Percentiles rank a stretch among this genome's conserved stretches.
Conservation (phyloP, 1,284 basidiomycete species). For the Chalciporus sp. region DNA sequence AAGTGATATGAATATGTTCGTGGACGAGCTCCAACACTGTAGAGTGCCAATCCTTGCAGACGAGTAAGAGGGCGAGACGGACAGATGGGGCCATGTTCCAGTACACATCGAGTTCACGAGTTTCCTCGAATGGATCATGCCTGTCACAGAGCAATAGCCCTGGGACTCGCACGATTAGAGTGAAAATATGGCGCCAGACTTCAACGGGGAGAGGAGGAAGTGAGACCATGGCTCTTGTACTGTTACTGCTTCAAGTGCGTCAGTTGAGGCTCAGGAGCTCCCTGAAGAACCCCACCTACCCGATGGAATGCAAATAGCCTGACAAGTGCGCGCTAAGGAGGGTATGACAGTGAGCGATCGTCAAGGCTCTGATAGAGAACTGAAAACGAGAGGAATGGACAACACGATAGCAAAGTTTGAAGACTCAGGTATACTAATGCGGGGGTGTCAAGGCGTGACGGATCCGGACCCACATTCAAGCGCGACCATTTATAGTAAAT, state of each 20-base stretch:
- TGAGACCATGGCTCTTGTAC: constrained; percentile 20
- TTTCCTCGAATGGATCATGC: constrained; percentile 34
- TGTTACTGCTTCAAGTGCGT: background rate
- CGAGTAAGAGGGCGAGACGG: constrained; percentile 22
- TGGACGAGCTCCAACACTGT: constrained; percentile 38
- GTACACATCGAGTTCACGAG: constrained; percentile 18
- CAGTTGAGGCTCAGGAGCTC: constrained; percentile 5
- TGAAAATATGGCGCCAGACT: constrained; percentile 35
- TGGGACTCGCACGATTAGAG: constrained; percentile 26
- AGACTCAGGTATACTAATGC: too few species aligned
- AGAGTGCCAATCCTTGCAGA: constrained; percentile 39
- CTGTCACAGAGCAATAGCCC: constrained; percentile 25
- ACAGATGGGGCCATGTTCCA: constrained; percentile 16
- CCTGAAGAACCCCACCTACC: constrained; percentile 6
- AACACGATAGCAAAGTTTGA: background rate
- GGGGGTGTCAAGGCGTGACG: too few species aligned
- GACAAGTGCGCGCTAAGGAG: background rate
- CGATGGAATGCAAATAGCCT: constrained; percentile 9
- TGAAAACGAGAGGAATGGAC: background rate
- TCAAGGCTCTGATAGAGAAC: background rate
- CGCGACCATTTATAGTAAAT: constrained; percentile 30
- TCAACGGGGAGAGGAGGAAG: constrained; percentile 31
- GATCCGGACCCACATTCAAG: constrained; percentile 30
- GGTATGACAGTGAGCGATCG: background rate
- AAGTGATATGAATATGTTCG: constrained; percentile 42